phyloP scores from a whole-genome alignment of 1,139 yeast genomes.

The Meyerozyma athensensis region DNA sequence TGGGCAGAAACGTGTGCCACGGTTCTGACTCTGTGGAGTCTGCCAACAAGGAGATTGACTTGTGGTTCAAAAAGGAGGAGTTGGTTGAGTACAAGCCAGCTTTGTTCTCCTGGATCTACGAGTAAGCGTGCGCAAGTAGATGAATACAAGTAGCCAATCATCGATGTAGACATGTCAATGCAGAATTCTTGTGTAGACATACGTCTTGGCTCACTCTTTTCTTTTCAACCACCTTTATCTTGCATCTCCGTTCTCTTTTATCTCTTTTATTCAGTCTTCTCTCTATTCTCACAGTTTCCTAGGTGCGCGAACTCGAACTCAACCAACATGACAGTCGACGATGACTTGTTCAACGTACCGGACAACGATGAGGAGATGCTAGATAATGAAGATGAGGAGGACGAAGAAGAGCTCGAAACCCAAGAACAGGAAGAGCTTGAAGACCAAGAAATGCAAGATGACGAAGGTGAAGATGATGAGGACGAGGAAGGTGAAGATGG shows the following conservation, averaged over 20 bases:
- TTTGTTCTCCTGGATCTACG: constrained; percentile 87
- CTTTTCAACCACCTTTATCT: background rate
- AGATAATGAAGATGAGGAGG: constrained; percentile 13
- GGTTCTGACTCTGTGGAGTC: constrained; percentile 99
- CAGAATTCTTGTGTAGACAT: background rate
- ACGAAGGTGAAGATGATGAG: constrained; percentile 17
- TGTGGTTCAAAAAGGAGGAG: constrained; percentile 99
- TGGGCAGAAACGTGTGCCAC: constrained; percentile 99
- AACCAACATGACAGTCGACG: constrained; percentile 17
- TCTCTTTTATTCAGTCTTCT: background rate
- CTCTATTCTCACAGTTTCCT: background rate
- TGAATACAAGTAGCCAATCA: background rate
- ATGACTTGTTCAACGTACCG: constrained; percentile 23
- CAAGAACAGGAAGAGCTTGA: constrained; percentile 4
- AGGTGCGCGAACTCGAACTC: background rate
- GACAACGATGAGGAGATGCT: constrained; percentile 20
- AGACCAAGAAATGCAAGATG: constrained; percentile 6
- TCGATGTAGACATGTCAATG: background rate
- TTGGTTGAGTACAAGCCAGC: constrained; percentile 88
- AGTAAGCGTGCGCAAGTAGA: constrained; percentile 38
- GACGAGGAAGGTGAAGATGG: constrained; percentile 27
- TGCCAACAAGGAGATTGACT: constrained; percentile 91
- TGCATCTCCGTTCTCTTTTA: background rate
- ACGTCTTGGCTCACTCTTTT: background rate
- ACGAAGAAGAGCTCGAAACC: constrained; percentile 5